phyloP scores from a whole-genome alignment of 2,329 filamentous ascomycete species.

The Balansia obtecta region DNA sequence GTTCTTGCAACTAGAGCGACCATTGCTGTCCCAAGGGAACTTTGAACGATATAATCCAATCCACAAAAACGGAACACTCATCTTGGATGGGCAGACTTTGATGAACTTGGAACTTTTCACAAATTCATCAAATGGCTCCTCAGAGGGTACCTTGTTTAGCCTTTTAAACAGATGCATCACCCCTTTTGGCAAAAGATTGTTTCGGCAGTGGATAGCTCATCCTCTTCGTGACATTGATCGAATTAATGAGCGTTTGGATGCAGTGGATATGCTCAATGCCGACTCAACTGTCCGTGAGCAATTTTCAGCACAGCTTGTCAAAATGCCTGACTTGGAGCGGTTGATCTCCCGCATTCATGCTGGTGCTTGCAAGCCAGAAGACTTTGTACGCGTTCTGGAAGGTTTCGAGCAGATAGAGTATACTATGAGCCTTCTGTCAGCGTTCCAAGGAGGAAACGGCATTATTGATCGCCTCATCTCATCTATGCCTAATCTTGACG shows the following conservation, averaged over 20 bases:
- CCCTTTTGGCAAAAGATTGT: conserved; percentile 90
- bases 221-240: conserved; percentile 74
- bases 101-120: conserved; percentile 97
- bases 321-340: conserved; percentile 87
- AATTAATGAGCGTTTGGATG: conserved; percentile 90
- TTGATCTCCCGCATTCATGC: conserved; percentile 92
- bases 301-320: conserved; percentile 77
- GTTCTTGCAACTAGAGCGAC: conserved; percentile 76
- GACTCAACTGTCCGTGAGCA: conserved; percentile 71
- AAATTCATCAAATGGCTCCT: conserved; percentile 78
- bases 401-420: conserved; percentile 98
- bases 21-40: conserved; percentile 77
- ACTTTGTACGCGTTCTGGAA: conserved; percentile 87
- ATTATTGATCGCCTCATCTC: conserved; percentile 73
- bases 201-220: conserved; percentile 95
- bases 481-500: conserved; percentile 72
- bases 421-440: conserved; percentile 67
- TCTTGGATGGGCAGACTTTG: conserved; percentile 89
- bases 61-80: conserved; percentile 74
- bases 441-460: conserved; percentile 65
- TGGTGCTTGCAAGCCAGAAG: conserved; percentile 75
- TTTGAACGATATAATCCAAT: conserved; percentile 91
- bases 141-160: conserved; percentile 77
- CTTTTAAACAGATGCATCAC: conserved; percentile 91
- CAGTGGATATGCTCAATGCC: conserved; percentile 83